Conservation (phyloP, 345 rosid species). For the Gossypium rotundifolium region DNA sequence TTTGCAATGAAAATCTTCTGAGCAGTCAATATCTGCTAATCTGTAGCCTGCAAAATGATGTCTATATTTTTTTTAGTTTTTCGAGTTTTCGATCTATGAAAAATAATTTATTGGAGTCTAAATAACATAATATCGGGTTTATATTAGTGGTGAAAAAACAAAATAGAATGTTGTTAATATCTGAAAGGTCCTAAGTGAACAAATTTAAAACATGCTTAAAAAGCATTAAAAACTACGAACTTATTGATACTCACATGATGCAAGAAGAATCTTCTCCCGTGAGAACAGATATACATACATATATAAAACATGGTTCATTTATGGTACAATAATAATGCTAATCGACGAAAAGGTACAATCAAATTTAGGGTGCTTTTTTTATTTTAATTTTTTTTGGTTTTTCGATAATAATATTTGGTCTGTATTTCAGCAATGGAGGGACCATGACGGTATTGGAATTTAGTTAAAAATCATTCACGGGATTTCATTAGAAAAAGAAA, state of each 20-base stretch:
- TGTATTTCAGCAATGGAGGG: slow-evolving; percentile 18
- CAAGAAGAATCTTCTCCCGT: slow-evolving; percentile 2
- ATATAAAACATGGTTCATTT: not conserved
- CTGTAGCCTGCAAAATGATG: not conserved
- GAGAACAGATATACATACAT: not conserved
- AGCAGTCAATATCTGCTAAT: not conserved
- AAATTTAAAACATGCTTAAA: too few species aligned
- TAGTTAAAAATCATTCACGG: slow-evolving; percentile 36
- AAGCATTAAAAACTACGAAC: too few species aligned
- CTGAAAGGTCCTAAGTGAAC: not conserved
- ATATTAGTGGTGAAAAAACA: not conserved
- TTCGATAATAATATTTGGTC: slow-evolving; percentile 15
- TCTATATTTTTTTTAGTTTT: too few species aligned
- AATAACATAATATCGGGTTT: not conserved
- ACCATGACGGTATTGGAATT: slow-evolving; percentile 24
- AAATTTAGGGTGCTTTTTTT: too few species aligned
- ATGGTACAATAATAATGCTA: not conserved
- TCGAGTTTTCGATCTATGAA: too few species aligned
- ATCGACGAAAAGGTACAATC: too few species aligned
- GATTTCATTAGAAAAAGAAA: not conserved
- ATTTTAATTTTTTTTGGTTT: too few species aligned
- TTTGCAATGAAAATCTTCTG: slow-evolving; percentile 3
- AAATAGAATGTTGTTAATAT: not conserved
- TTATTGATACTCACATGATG: not conserved
- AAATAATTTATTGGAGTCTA: too few species aligned